Evolutionary conservation across 805 yeast genomes (phyloP).

Genomic region (Nakazawaea holstii): DNA sequence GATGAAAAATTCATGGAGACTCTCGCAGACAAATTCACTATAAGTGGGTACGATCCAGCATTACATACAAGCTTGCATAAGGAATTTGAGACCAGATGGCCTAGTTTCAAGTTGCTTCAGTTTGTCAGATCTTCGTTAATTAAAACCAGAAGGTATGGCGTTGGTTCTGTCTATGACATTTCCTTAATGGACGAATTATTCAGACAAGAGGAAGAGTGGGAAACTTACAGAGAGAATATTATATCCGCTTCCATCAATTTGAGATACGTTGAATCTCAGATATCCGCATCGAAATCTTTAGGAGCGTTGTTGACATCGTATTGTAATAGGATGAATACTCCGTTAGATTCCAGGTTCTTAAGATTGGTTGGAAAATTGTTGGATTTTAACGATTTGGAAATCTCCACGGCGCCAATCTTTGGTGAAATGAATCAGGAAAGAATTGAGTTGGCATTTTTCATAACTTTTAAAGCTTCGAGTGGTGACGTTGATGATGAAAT

Average conservation of each 20-base stretch:
- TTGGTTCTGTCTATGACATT: conserved; percentile 51
- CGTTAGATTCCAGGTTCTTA: conserved; percentile 22
- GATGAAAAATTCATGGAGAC: conserved; percentile 29
- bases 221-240: conserved; percentile 43
- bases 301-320: conserved; percentile 72
- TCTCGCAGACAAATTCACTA: conserved; percentile 27
- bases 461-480: conserved; percentile 34
- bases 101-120: conserved; percentile 38
- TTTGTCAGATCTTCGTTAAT: conserved; percentile 45
- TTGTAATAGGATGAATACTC: conserved; percentile 35
- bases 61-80: conserved; percentile 29
- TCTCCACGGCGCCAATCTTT: conserved; percentile 42
- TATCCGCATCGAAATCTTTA: conserved; percentile 66
- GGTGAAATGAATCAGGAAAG: conserved; percentile 53
- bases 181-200: conserved; percentile 59
- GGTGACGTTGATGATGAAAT: conserved; percentile 24
- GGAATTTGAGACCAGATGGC: conserved; percentile 45
- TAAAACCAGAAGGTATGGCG: conserved; percentile 44
- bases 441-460: conserved; percentile 59
- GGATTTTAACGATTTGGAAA: conserved; percentile 39
- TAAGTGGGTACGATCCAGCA: conserved; percentile 16
- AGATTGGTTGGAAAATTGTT: conserved; percentile 44
- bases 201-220: conserved; percentile 35
- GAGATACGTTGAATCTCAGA: conserved; percentile 62
- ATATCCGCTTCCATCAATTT: conserved; percentile 55